Conservation (phyloP, 352 stramenopile genomes). For the Pythium rhizo-oryzae region DNA sequence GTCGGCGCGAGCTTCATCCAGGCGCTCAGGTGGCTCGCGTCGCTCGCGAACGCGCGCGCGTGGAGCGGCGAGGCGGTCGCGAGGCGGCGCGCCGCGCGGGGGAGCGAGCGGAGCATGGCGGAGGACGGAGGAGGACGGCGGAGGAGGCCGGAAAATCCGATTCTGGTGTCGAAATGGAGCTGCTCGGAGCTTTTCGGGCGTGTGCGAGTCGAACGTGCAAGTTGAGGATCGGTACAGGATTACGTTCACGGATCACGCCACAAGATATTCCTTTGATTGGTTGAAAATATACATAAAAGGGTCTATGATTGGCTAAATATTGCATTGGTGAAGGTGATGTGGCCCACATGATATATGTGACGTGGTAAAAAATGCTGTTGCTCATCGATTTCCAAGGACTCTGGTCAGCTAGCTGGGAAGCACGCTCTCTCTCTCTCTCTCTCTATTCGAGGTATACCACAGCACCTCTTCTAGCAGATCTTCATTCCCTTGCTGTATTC, state of each 20-base stretch:
- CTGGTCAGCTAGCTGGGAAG: no score
- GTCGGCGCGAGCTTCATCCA: slow-evolving; percentile 59
- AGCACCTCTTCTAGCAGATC: no score
- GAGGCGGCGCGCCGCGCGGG: neutral
- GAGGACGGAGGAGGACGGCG: neutral
- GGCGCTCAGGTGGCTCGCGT: slow-evolving; percentile 46
- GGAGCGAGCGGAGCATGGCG: slow-evolving; percentile 29
- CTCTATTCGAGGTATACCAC: no score
- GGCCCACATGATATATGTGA: slow-evolving; percentile 26
- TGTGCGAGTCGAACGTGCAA: slow-evolving; percentile 22
- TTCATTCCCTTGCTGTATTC: no score
- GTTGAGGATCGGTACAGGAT: slow-evolving; percentile 5
- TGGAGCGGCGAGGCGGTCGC: neutral
- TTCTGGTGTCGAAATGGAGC: neutral
- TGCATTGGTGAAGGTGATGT: slow-evolving; percentile 7
- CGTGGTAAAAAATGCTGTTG: slow-evolving; percentile 1
- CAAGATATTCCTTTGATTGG: no score
- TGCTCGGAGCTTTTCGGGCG: slow-evolving; percentile 22
- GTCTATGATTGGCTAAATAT: no score
- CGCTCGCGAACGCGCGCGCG: slow-evolving; percentile 34
- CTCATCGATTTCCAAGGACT: no score
- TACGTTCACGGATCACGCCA: no score
- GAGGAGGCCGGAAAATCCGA: neutral
- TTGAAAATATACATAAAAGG: no score
- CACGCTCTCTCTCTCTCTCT: no score